Evolutionary conservation across 371 early-diverging fungal species (phyloP).

Genomic region (Sporodiniella umbellata): DNA sequence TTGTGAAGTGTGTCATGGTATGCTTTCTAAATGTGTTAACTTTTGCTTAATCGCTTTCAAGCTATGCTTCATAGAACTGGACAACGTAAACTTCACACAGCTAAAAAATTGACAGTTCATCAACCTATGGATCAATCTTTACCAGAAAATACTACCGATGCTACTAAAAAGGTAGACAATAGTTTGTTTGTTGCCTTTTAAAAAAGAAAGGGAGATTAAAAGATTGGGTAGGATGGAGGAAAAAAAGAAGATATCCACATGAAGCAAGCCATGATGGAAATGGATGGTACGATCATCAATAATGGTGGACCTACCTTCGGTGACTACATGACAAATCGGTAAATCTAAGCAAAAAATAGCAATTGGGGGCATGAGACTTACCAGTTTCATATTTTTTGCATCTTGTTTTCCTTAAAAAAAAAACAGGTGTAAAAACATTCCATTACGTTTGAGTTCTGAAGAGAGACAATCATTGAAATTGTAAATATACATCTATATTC

Average conservation of each 20-base stretch:
- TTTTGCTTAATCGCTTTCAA: not conserved
- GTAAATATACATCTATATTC: constrained; percentile 22
- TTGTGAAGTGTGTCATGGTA: constrained; percentile 88
- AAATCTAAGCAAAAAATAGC: constrained; percentile 8
- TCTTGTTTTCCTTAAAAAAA: constrained; percentile 19
- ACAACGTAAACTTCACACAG: constrained; percentile 61
- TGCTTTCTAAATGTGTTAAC: not conserved
- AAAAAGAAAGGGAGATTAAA: too few relatives aligned
- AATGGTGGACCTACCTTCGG: constrained; percentile 55
- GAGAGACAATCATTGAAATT: constrained; percentile 90
- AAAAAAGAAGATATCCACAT: constrained; percentile 8
- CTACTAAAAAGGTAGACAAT: not conserved
- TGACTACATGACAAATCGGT: constrained; percentile 71
- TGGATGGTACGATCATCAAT: constrained; percentile 47
- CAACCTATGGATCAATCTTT: not conserved
- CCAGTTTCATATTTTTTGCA: too few relatives aligned
- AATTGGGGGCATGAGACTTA: too few relatives aligned
- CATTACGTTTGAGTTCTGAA: constrained; percentile 79
- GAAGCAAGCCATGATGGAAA: constrained; percentile 27
- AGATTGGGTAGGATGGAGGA: not conserved
- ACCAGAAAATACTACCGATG: constrained; percentile 6
- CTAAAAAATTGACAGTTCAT: constrained; percentile 23
- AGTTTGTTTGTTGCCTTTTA: too few relatives aligned
- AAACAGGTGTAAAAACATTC: constrained; percentile 85
- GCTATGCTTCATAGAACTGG: constrained; percentile 88